Base-by-base conservation (phyloP, 495 filamentous ascomycete genomes). In the Oidiodendron maius region DNA sequence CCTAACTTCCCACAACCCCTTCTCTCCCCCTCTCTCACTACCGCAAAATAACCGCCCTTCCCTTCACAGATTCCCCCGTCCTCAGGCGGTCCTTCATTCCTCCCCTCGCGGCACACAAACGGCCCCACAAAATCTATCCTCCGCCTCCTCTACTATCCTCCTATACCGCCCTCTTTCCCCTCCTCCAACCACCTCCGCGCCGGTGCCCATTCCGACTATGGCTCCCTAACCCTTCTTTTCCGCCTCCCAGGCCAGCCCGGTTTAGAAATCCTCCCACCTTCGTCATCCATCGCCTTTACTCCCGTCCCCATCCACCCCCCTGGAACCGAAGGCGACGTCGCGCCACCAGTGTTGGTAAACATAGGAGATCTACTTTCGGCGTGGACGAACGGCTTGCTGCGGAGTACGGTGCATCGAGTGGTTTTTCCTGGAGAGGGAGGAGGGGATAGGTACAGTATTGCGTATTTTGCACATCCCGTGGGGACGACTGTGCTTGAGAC, bases 341-440 rank as follows among this genome's bases (percentile, higher is more conserved):
- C 74, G 34, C 84, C 86, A 21, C 89, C 93, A 0, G 89, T 97
- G 34, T 70, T 96, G 12, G 81, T 96, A 21, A 98, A 97, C 58
- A 91, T 96, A 25, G 93, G 91, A 2, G 93, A 98, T 60, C 59
- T 96, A 40, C 77, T 98, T 4, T 82, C 79, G 17, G 89, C 94
- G 58, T 98, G 93, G 93, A 96, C 93, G 1, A 81, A 83, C 43
- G 89, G 89, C 2, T 58, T 96, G 40, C 70, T 96, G 30, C 81
- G 84, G 52, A 86, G 81, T 39, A 96, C 93, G 0, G 82, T 96
- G 16, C 93, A 96, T 59, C 71, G 93, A 22, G 93, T 98, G 16
- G 78, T 94, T 11, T 94, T 94, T 43, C 82, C 89, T 0, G 69
- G 68, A 13, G 32, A 30, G 1, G 61, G 61, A 5, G 70, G 72